phyloP scores from a whole-genome alignment of 1,284 basidiomycete species.

The Phellopilus nigrolimitatus region DNA sequence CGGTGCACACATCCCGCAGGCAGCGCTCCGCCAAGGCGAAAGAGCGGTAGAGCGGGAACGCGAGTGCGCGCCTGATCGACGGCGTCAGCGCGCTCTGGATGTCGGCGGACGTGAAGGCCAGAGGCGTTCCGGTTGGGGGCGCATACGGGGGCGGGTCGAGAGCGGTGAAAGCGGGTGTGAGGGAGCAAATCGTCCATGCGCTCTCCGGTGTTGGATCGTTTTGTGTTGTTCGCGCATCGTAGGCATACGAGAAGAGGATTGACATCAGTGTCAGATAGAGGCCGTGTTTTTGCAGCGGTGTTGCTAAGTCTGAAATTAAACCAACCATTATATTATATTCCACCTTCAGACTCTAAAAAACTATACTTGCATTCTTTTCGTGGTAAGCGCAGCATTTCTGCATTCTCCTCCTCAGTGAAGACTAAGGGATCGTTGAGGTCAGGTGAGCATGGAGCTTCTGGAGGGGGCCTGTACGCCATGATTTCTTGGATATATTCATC shows the following conservation, averaged over 20 bases:
- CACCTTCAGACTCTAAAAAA: neutral
- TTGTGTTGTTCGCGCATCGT: conserved; percentile 71
- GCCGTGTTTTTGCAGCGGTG: conserved; percentile 45
- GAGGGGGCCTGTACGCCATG: conserved; percentile 56
- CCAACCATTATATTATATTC: neutral
- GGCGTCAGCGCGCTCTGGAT: conserved; percentile 46
- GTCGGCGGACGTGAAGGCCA: conserved; percentile 40
- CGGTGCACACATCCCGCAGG: conserved; percentile 52
- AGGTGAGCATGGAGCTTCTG: conserved; percentile 26
- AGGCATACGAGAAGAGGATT: conserved; percentile 69
- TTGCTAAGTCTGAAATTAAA: conserved; percentile 50
- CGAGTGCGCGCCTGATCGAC: conserved; percentile 67
- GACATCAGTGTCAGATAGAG: conserved; percentile 66
- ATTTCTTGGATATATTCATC: conserved; percentile 69
- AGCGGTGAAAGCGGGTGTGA: conserved; percentile 71
- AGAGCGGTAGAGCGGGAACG: conserved; percentile 73
- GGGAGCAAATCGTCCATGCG: conserved; percentile 70
- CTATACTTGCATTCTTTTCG: conserved; percentile 65
- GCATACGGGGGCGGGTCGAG: conserved; percentile 62
- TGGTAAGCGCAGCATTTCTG: conserved; percentile 62
- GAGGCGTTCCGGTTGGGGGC: conserved; percentile 24
- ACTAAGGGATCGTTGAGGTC: conserved; percentile 33
- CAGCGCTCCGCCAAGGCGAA: conserved; percentile 67
- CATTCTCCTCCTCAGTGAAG: conserved; percentile 69
- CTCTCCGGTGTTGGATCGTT: conserved; percentile 76